phyloP scores from a whole-genome alignment of 1,284 basidiomycete species.

The Cutaneotrichosporon sp. region DNA sequence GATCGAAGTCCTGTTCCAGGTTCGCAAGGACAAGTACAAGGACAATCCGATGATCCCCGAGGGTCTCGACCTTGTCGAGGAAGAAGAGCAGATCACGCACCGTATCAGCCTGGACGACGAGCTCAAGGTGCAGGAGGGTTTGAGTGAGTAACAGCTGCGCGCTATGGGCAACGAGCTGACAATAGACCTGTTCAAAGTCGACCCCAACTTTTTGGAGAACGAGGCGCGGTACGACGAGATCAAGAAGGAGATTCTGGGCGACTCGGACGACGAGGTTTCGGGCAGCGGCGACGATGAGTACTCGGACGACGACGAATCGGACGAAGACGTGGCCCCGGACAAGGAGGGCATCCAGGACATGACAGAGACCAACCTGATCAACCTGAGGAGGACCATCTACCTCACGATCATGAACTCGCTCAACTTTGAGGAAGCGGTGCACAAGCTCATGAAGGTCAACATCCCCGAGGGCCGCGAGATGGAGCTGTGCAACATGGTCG shows the following conservation, averaged over 20 bases:
- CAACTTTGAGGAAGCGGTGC: conserved; percentile 97
- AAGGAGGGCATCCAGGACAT: conserved; percentile 89
- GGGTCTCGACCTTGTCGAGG: conserved; percentile 91
- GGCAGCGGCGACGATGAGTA: conserved; percentile 70
- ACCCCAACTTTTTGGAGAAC: conserved; percentile 80
- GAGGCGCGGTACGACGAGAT: conserved; percentile 91
- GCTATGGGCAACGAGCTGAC: conserved; percentile 4
- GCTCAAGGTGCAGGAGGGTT: conserved; percentile 83
- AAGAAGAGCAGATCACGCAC: conserved; percentile 96
- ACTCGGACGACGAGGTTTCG: conserved; percentile 50
- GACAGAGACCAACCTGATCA: conserved; percentile 93
- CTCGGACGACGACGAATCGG: conserved; percentile 58
- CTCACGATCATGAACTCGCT: conserved; percentile 97
- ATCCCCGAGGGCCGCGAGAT: conserved; percentile 90
- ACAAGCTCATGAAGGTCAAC: conserved; percentile 92
- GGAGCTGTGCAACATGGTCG: conserved; percentile 95
- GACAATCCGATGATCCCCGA: conserved; percentile 93
- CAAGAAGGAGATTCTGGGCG: conserved; percentile 87
- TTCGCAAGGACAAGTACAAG: conserved; percentile 96
- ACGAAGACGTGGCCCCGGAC: conserved; percentile 59
- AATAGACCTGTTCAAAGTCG: conserved; percentile 89
- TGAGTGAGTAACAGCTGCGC: conserved; percentile 60
- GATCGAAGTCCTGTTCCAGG: conserved; percentile 98
- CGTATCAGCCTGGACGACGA: conserved; percentile 87
- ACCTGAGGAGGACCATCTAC: conserved; percentile 89